Evolutionary conservation across 331 rosid species (phyloP), one percentile per base, ranked within the genome.

Genomic region (Pyrus hybrid): DNA sequence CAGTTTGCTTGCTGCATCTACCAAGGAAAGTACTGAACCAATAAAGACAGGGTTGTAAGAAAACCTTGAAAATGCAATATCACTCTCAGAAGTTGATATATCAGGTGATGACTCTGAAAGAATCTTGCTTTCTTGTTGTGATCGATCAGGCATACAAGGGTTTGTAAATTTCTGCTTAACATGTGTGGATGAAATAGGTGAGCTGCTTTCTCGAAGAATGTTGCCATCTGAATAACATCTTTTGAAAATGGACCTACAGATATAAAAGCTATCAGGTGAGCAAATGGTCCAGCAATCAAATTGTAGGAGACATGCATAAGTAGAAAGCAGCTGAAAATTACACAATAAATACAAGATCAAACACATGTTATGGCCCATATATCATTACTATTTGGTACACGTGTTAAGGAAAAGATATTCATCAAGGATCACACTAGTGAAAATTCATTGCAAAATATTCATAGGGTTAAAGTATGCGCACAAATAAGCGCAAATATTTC

Each of bases 181-280:
- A 73, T 85, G 80, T 66, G 90, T 14, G 58, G 86, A 82, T 69
- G 89, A 85, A 68, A 82, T 67, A 54, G 93, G 91, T 37, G 94
- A 82, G 82, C 85, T 76, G 79, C 79, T 86, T 74, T 81, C 91
- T 23, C 0, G 78, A 76, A 86, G 97, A 83, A 93, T 90, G 83
- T 81, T 88, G 74, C 98, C 96, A 81, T 91, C 97, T 22, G 98
- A 93, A 33, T 90, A 85, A 67, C 90, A 87, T 85, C 97, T 84
- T 84, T 87, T 87, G 86, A 93, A 64, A 67, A 73, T 32, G 67
- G 92, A 86, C 92, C 98, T 93, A 41, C 64, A 79, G 72, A 70
- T 49, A 33, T 35, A 83, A 25, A 77, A 30, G 57, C 61, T 33
- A 62, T n/a, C 61, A 74, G 49, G 79, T 67, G 70, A 17, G 65